Evolutionary conservation across 164 flowering plant genomes (phyloP).

Genomic region (Cinnamomum micranthum): DNA sequence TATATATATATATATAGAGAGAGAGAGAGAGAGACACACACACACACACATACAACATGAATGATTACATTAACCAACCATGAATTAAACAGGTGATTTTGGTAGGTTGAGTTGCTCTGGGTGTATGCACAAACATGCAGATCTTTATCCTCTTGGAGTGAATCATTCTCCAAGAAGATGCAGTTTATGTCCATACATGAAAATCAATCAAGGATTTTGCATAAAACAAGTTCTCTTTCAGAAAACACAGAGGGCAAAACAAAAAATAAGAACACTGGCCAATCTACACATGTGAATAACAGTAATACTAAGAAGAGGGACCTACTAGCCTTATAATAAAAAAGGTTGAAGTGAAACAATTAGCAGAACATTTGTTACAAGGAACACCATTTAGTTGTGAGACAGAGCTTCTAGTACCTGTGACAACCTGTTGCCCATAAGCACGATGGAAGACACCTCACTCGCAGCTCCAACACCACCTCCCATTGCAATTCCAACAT

Average conservation of each 20-base stretch:
- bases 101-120: not conserved
- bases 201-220: not conserved
- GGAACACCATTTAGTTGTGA: not conserved
- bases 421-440: conserved; percentile 82
- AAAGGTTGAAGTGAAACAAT: not conserved
- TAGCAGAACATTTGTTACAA: not conserved
- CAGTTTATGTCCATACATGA: not conserved
- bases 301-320: not conserved
- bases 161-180: not conserved
- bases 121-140: not conserved
- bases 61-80: not conserved
- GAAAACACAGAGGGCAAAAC: not conserved
- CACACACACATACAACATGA: too few relatives aligned
- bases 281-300: not conserved
- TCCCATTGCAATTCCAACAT: conserved; percentile 92
- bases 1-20: too few relatives aligned
- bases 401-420: conserved; percentile 46
- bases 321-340: not conserved
- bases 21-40: too few relatives aligned
- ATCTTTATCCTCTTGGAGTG: not conserved
- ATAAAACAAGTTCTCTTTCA: not conserved
- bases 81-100: not conserved
- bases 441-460: conserved; percentile 89
- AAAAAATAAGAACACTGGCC: not conserved
- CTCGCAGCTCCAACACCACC: conserved; percentile 97